Conservation (phyloP, 768 basidiomycete species). For the Vararia minispora region DNA sequence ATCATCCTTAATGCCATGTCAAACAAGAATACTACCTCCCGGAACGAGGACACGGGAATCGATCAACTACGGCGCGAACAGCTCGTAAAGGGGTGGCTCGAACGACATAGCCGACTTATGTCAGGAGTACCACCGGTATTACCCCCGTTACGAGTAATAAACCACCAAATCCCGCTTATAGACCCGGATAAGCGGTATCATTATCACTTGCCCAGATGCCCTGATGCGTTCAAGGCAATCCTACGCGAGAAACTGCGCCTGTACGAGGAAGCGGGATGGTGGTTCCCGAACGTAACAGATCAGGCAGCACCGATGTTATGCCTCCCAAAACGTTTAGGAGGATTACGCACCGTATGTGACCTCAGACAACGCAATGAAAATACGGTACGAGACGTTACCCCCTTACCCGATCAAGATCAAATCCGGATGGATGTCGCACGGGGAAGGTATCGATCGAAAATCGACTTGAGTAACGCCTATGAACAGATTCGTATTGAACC, state of each 20-base stretch:
- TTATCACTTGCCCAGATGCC: slow-evolving; percentile 27
- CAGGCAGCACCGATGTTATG: slow-evolving; percentile 25
- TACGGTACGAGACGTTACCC: slow-evolving; percentile 18
- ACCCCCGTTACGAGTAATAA: slow-evolving; percentile 22
- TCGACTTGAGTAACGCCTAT: slow-evolving; percentile 23
- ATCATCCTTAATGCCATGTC: too few species aligned
- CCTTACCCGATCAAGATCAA: slow-evolving; percentile 19
- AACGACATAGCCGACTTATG: slow-evolving; percentile 13
- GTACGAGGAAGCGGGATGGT: slow-evolving; percentile 21
- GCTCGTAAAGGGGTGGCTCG: too few species aligned
- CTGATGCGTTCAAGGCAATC: slow-evolving; percentile 17
- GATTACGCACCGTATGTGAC: slow-evolving; percentile 18
- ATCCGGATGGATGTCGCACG: slow-evolving; percentile 17
- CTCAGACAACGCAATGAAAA: slow-evolving; percentile 22
- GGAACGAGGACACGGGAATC: too few species aligned
- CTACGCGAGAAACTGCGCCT: slow-evolving; percentile 22
- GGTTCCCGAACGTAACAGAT: slow-evolving; percentile 17
- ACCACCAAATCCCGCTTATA: slow-evolving; percentile 25
- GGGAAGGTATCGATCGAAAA: slow-evolving; percentile 13
- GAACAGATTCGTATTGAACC: slow-evolving; percentile 20
- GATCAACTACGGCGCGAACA: slow-evolving; percentile 6
- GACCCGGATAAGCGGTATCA: slow-evolving; percentile 21
- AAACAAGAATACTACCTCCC: too few species aligned
- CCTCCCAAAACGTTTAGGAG: slow-evolving; percentile 18
- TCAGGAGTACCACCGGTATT: slow-evolving; percentile 13